Base-by-base conservation (phyloP, 768 basidiomycete species). In the Tricholomella constricta region DNA sequence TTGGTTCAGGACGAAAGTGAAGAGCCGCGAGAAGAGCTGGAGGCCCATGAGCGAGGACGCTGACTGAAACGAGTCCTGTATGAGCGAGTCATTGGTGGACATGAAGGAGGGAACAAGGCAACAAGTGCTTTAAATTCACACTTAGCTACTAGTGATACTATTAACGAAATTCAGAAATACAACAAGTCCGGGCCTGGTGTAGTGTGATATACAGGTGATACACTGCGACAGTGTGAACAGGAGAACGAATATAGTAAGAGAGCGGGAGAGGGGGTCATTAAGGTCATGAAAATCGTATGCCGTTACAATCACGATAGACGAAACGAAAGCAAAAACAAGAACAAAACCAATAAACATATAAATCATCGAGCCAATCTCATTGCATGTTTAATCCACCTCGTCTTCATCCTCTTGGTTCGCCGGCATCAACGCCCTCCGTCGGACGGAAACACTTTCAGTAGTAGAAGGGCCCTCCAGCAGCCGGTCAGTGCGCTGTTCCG, bases 1-100 rank as follows among this genome's bases (percentile, higher is more conserved):
- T 69, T 97, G 95, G 70, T 98, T 98, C 22, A 99, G 78, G 4
- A 78, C 65, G 68, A 97, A 99, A 0, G 97, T 98, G 64, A 94
- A 78, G 3, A 89, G 60, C 0, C 97, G 82, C 46, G 94, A 91
- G 51, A 88, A 75, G 27, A 97, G 76, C 64, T 98, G 97, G 15
- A 98, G 83, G 26, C 84, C 82, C 57, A 99, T 86, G 27, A 99
- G 81, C 23, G 88, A 88, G 12, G 78, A 73, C 27, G 71, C 70
- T n/a, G 74, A 77, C 0, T 80, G 73, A 12, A 80, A 64, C 0
- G 75, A 72, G 20, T 71, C 67, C 11, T 65, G 62, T 35, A 65
- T 48, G 42, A 74, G 61, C 8, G 55, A 40, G 45, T 65, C 63
- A 56, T 61, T 41, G 44, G 43, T 31, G 36, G 54, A 52, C 54